These are phyloP conservation scores for Sporothrix brasiliensis DNA, from an alignment of 2,329 filamentous ascomycete genomes.

Conservation along the genomic window DNA sequence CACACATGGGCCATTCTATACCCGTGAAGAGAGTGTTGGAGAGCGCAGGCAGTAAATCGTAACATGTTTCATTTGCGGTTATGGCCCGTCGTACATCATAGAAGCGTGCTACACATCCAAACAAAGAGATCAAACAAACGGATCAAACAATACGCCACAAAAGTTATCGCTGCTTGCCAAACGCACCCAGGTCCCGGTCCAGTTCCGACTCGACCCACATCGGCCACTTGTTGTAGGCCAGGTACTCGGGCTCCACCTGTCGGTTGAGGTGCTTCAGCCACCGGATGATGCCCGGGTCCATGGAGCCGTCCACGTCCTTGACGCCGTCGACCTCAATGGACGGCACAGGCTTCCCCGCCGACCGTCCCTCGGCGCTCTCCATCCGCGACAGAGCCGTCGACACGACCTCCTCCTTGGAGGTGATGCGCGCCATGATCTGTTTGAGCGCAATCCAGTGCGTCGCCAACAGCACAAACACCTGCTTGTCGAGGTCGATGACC, in stretches of 20 bases:
- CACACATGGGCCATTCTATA: too few species aligned
- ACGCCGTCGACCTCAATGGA: conserved; percentile 30
- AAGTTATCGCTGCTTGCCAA: conserved; percentile 43
- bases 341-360: not conserved
- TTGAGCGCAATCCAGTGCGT: conserved; percentile 60
- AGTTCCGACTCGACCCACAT: conserved; percentile 58
- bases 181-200: conserved; percentile 50
- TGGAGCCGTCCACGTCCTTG: conserved; percentile 38
- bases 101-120: not conserved
- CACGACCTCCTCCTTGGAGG: conserved; percentile 38
- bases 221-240: conserved; percentile 56
- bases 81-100: too few species aligned
- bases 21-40: too few species aligned
- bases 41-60: too few species aligned
- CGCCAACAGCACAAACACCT: conserved; percentile 53
- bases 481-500: conserved; percentile 53
- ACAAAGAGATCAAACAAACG: not conserved
- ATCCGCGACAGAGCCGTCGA: conserved; percentile 3
- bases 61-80: not conserved
- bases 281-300: conserved; percentile 51
- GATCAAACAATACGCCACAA: not conserved
- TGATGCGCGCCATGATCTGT: conserved; percentile 57
- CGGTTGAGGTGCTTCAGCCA: conserved; percentile 58
- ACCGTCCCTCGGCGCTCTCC: not conserved
- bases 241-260: conserved; percentile 50